A percentile compares a stretch with the other conserved stretches of the same genome.
Evolutionary conservation across 768 basidiomycete genomes (phyloP).

Genomic region (Pleurotus pulmonarius): DNA sequence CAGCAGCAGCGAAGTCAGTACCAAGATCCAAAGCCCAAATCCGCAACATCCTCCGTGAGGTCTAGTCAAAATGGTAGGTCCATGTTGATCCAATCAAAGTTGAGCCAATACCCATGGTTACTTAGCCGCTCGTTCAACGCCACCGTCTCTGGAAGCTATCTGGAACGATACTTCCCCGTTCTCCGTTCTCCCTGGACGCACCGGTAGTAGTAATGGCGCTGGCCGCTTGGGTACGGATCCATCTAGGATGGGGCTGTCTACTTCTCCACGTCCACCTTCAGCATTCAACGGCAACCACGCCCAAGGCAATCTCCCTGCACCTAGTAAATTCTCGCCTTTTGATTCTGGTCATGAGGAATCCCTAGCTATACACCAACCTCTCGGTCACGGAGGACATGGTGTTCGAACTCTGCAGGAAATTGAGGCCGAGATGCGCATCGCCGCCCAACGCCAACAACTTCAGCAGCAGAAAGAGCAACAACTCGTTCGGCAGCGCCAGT

Average conservation of each 20-base stretch:
- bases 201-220: conserved; percentile 31
- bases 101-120: conserved; percentile 11
- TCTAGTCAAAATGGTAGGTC: conserved; percentile 22
- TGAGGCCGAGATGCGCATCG: conserved; percentile 78
- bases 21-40: conserved; percentile 9
- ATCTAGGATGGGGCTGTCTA: conserved; percentile 27
- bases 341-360: conserved; percentile 17
- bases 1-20: conserved; percentile 8
- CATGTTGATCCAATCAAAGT: conserved; percentile 6
- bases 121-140: conserved; percentile 34
- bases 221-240: conserved; percentile 35
- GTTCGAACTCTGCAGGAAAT: conserved; percentile 76
- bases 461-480: conserved; percentile 22
- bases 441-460: conserved; percentile 41
- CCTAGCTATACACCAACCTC: conserved; percentile 24
- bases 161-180: conserved; percentile 83
- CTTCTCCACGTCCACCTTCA: conserved; percentile 13
- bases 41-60: conserved; percentile 14
- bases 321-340: conserved; percentile 36
- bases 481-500: conserved; percentile 27
- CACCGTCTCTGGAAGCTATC: conserved; percentile 63
- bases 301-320: background rate
- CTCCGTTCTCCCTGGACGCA: conserved; percentile 57
- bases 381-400: conserved; percentile 30
- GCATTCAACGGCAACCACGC: background rate